Evolutionary conservation across 2,329 filamentous ascomycete genomes (phyloP), one percentile per base, ranked within the genome.

Genomic region (Pseudogymnoascus sp.): DNA sequence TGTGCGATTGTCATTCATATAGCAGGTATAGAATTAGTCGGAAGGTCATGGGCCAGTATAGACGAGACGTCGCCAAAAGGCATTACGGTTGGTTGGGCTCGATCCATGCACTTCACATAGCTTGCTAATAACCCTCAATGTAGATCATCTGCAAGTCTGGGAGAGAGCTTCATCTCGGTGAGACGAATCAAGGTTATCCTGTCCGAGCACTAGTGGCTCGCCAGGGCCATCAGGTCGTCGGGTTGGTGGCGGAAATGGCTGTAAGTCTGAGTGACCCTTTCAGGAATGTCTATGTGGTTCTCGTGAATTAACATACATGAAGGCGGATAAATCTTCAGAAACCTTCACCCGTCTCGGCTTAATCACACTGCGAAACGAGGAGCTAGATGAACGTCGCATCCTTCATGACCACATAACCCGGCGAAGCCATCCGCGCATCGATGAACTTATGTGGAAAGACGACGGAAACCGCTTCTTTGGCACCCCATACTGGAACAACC

Each of bases 1-100:
- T 45, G 36, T 14, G 61, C 37, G 19, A 28, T 65, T 23, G 51
- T 65, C 8, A 28, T 65, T 21, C 64, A 65, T 37, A 60, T 65
- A 28, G 62, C 64, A 16, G 43, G 5, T 4, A 51, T 41, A 63
- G 19, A 36, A 34, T 43, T 48, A 13, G 28, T 19, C 54, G 31
- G 23, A n/a, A 25, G n/a, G 34, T 4, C 6, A 21, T 28, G n/a
- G 45, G 51, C 21, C 10, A 36, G 19, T 16, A n/a, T 23, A 43
- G 16, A n/a, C 4, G 60, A 43, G 60, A 39, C 61, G 13, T 62
- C 36, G 7, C 61, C 61, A 4, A 62, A 48, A 14, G 61, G 61
- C 16, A 51, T 62, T 23, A 62, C 61, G 7, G 61, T 62, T 21
- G 14, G 61, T 48, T 8, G n/a, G 2, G 2, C 28, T 28, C 21